Percentiles rank a stretch among this genome's conserved stretches.
phyloP scores from a whole-genome alignment of 2,329 filamentous ascomycete genomes.

The Pseudohalonectria lignicola region DNA sequence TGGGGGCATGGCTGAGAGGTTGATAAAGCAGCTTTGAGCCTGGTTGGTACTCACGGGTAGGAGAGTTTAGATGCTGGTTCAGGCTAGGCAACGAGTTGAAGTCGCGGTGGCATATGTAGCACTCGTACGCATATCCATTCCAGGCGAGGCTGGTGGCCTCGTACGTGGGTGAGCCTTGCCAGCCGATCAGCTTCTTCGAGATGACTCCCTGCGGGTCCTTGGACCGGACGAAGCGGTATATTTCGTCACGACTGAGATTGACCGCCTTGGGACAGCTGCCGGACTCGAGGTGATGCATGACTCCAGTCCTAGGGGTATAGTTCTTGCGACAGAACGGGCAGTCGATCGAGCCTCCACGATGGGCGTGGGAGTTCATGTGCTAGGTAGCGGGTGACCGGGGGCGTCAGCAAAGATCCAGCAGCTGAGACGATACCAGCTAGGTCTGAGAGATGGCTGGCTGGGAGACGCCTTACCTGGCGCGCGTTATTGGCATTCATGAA shows the following conservation, averaged over 20 bases:
- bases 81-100: constrained; percentile 27
- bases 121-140: constrained; percentile 31
- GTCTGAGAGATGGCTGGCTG: too few species aligned
- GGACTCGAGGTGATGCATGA: constrained; percentile 44
- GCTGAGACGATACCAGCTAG: too few species aligned
- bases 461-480: background rate
- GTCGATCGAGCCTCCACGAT: constrained; percentile 28
- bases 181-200: constrained; percentile 38
- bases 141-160: constrained; percentile 27
- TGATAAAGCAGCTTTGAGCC: too few species aligned
- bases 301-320: constrained; percentile 39
- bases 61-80: constrained; percentile 43
- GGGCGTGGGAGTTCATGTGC: constrained; percentile 43
- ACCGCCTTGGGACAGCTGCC: constrained; percentile 36
- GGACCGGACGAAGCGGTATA: constrained; percentile 31
- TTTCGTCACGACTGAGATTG: constrained; percentile 31
- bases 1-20: too few species aligned
- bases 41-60: constrained; percentile 36
- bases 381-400: constrained; percentile 16
- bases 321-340: constrained; percentile 44
- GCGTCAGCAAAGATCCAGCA: too few species aligned
- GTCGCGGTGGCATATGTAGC: constrained; percentile 37
- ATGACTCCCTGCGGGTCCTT: constrained; percentile 36
- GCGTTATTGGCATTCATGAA: background rate
- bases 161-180: constrained; percentile 22